Evolutionary conservation across 192 early-diverging fungal genomes (phyloP), one percentile per base, ranked within the genome.

Genomic region (Mortierella antarctica): DNA sequence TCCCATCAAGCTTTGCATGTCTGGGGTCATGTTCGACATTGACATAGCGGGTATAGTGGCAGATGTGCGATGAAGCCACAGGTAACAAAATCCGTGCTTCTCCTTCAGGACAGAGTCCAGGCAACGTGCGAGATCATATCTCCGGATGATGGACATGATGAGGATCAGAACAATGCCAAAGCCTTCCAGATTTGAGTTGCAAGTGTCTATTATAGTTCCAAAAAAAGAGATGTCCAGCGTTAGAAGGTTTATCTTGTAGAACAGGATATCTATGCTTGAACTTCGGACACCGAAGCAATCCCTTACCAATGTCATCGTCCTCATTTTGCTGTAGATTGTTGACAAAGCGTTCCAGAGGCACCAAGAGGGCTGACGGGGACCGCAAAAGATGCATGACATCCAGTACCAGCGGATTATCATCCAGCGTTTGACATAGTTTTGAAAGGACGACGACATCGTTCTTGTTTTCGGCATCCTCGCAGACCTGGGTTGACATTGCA

Each of bases 251-350:
- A 6, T n/a, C n/a, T n/a, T 57, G 14, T 12, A 31, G 13, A 39
- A 40, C 4, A 51, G 50, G 50, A 4, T 51, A 31, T 31, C 31
- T 1, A 2, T 31, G 3, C 3, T 9, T n/a, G 10, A 56, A 62
- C 21, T 45, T 46, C 18, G 41, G 18, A 46, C 17, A 12, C 20
- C 21, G 1, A 46, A 39, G 8, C 6, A 18, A 47, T 13, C 6
- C 41, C 13, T 56, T 79, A 79, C 76, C 76, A 53, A 80, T 80
- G 40, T 80, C 77, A 45, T 80, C 70, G 6, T 72, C 77, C 47
- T 72, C 69, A 39, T 72, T 71, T 44, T 80, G 77, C 40, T 72
- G 77, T 5, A 80, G 57, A 53, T 68, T 71, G 57, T 80, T 80
- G 44, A 80, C 70, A 39, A 71, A 80, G 8, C 70, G 57, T 23